Conservation (phyloP, 2,329 filamentous ascomycete species). For the Aspergillus ochraceoroseus region DNA sequence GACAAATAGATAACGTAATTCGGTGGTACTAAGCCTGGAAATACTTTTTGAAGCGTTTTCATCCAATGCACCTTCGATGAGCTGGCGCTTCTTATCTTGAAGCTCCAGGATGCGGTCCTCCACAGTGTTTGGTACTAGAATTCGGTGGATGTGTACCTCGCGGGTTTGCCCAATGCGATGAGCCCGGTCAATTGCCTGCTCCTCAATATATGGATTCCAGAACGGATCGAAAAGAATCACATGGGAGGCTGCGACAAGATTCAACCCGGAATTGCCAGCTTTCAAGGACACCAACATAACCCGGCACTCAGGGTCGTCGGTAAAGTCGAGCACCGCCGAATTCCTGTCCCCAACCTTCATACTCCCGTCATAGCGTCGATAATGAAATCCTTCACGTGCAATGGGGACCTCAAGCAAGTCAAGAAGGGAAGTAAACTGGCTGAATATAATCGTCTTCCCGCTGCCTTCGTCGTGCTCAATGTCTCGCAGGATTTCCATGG, state of each 20-base stretch:
- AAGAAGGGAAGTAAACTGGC: slow-evolving; percentile 72
- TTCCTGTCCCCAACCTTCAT: slow-evolving; percentile 65
- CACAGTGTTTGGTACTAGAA: slow-evolving; percentile 71
- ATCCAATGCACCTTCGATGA: slow-evolving; percentile 75
- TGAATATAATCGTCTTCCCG: slow-evolving; percentile 78
- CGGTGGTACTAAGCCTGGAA: slow-evolving; percentile 59
- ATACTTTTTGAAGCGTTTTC: slow-evolving; percentile 65
- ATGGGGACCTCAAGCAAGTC: slow-evolving; percentile 73
- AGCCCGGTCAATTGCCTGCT: slow-evolving; percentile 84
- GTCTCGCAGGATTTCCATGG: slow-evolving; percentile 58
- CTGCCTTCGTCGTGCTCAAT: slow-evolving; percentile 49
- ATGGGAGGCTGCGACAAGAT: slow-evolving; percentile 74
- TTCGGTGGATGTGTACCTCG: slow-evolving; percentile 71
- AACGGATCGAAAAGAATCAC: slow-evolving; percentile 91
- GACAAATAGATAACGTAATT: slow-evolving; percentile 67
- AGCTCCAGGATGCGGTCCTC: slow-evolving; percentile 79
- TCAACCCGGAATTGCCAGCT: slow-evolving; percentile 79
- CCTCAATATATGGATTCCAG: slow-evolving; percentile 91
- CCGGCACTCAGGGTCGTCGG: slow-evolving; percentile 54
- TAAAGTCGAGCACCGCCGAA: slow-evolving; percentile 63
- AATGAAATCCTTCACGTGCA: slow-evolving; percentile 52
- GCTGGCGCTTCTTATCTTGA: slow-evolving; percentile 69
- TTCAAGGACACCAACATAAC: slow-evolving; percentile 75
- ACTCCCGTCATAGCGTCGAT: slow-evolving; percentile 69
- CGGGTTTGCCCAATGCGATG: slow-evolving; percentile 78